Percentiles rank a stretch among this genome's conserved stretches.
Evolutionary conservation across 768 basidiomycete genomes (phyloP).

Genomic region (Boletus rubroflammeus): DNA sequence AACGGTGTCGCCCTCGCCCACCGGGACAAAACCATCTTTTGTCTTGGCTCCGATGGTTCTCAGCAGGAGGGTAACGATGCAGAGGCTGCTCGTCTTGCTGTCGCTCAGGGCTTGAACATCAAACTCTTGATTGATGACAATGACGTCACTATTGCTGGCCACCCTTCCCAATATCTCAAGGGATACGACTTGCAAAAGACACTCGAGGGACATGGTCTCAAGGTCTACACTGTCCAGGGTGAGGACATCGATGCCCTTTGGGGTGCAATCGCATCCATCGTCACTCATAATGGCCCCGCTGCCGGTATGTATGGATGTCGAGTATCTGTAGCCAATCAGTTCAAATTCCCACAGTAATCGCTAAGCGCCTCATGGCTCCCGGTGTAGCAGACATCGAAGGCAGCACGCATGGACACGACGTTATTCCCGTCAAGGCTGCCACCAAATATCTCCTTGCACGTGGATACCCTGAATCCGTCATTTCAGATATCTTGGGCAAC

Average conservation of each 20-base stretch:
- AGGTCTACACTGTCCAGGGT: conserved; percentile 68
- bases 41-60: conserved; percentile 85
- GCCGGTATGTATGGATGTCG: conserved; percentile 46
- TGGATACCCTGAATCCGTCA: conserved; percentile 49
- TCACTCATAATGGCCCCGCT: conserved; percentile 69
- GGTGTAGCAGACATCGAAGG: conserved; percentile 77
- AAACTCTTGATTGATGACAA: conserved; percentile 89
- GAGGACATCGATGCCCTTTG: conserved; percentile 81
- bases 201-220: conserved; percentile 77
- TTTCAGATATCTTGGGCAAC: conserved; percentile 51
- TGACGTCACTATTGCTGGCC: conserved; percentile 89
- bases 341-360: conserved; percentile 46
- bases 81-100: conserved; percentile 83
- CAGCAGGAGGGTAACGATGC: conserved; percentile 92
- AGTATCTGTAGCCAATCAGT: background rate
- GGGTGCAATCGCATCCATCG: conserved; percentile 53
- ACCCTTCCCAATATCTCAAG: conserved; percentile 81
- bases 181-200: conserved; percentile 73
- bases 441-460: conserved; percentile 66
- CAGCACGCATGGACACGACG: conserved; percentile 77
- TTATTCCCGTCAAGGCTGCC: conserved; percentile 78
- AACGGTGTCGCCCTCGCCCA: conserved; percentile 84
- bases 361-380: conserved; percentile 67
- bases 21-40: conserved; percentile 72
- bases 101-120: conserved; percentile 78